phyloP scores from a whole-genome alignment of 2,329 filamentous ascomycete species.

The Podosphaera xanthii region DNA sequence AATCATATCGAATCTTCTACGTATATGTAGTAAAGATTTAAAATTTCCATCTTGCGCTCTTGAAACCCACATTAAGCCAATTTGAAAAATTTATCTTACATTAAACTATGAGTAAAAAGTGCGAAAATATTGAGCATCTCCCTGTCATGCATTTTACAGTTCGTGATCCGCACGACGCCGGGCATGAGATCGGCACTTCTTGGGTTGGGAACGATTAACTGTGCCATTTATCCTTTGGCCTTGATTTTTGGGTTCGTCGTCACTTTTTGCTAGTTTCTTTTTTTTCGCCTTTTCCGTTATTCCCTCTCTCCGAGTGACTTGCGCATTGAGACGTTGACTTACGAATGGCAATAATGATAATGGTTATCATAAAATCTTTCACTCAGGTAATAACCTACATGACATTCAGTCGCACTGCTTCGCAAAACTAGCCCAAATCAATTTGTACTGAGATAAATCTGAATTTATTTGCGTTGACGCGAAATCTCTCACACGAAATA shows the following conservation, averaged over 20 bases:
- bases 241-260: neutral
- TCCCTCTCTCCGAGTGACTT: neutral
- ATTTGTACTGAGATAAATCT: no score
- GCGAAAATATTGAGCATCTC: neutral
- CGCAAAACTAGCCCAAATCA: no score
- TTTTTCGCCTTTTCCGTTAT: neutral
- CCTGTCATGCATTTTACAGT: neutral
- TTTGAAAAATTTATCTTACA: neutral
- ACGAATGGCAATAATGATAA: neutral
- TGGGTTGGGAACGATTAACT: neutral
- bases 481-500: no score
- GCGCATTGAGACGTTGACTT: neutral
- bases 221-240: neutral
- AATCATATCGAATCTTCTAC: neutral
- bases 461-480: no score
- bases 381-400: no score
- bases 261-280: neutral
- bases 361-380: no score
- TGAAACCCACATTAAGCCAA: neutral
- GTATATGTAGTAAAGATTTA: neutral
- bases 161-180: neutral
- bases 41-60: neutral
- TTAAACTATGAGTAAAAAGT: neutral
- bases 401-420: no score
- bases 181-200: neutral